phyloP scores from a whole-genome alignment of 179 eudicot species.

The Dionaea muscipula region DNA sequence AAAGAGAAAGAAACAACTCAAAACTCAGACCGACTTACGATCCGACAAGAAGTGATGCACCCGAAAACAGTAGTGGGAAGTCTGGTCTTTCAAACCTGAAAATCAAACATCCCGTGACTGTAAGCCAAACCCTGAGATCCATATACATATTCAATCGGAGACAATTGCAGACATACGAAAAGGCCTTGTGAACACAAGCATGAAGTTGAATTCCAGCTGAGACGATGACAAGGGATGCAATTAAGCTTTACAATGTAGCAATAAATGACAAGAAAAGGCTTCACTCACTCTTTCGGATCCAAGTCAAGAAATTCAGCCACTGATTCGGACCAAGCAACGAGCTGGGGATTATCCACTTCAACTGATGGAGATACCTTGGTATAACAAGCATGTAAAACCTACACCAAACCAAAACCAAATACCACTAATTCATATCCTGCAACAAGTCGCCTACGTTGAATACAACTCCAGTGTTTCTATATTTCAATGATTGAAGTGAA shows the following conservation, averaged over 20 bases:
- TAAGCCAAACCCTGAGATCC: background rate
- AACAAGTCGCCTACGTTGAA: too few relatives aligned
- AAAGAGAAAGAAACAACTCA: background rate
- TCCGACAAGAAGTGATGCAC: slow-evolving; percentile 70
- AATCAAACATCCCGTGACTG: background rate
- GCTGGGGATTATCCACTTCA: slow-evolving; percentile 78
- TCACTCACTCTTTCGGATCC: slow-evolving; percentile 80
- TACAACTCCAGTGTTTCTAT: too few relatives aligned
- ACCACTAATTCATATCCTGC: background rate
- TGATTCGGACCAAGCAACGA: slow-evolving; percentile 92
- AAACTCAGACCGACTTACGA: slow-evolving; percentile 38
- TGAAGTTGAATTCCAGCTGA: too few relatives aligned
- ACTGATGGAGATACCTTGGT: slow-evolving; percentile 77
- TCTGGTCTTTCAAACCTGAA: slow-evolving; percentile 86
- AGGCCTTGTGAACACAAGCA: too few relatives aligned
- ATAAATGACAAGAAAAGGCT: slow-evolving; percentile 2
- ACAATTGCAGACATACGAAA: too few relatives aligned
- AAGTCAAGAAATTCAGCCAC: slow-evolving; percentile 71
- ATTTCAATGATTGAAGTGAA: too few relatives aligned
- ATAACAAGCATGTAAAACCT: slow-evolving; percentile 88
- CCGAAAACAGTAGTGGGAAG: slow-evolving; percentile 68
- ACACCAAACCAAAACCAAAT: slow-evolving; percentile 4
- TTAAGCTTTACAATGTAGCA: too few relatives aligned
- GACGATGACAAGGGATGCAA: too few relatives aligned
- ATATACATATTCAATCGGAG: background rate